Percentiles rank a stretch among this genome's conserved stretches.
These are phyloP conservation scores for Melastoma malabathricum DNA, from an alignment of 345 rosid species.

Conservation along the genomic window DNA sequence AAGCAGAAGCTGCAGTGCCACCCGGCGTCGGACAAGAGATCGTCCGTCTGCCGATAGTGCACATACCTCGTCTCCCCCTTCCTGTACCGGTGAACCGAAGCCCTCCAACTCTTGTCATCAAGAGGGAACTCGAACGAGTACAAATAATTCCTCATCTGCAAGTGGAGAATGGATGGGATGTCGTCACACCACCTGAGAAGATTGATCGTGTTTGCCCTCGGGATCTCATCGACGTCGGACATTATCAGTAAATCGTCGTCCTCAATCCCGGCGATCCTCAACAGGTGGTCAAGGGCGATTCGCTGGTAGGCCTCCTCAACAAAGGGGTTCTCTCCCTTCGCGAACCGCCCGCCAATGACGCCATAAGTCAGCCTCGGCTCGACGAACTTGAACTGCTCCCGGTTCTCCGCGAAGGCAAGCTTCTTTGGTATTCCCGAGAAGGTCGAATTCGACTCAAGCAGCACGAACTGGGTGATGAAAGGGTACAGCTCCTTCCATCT, in stretches of 20 bases:
- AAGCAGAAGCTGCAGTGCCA: conserved; percentile 99
- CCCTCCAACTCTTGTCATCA: conserved; percentile 87
- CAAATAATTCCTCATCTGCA: conserved; percentile 67
- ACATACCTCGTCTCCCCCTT: conserved; percentile 61
- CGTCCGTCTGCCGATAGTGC: conserved; percentile 67
- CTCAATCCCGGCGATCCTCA: conserved; percentile 72
- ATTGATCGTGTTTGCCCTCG: conserved; percentile 82
- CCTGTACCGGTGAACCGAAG: conserved; percentile 61
- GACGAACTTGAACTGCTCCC: conserved; percentile 45
- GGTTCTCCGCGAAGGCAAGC: conserved; percentile 38
- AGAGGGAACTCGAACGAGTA: conserved; percentile 67
- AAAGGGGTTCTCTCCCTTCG: conserved; percentile 77
- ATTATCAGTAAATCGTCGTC: conserved; percentile 88
- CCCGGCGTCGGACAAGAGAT: conserved; percentile 63
- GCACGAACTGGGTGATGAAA: conserved; percentile 62
- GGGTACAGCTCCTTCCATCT: conserved; percentile 90
- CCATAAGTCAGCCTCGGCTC: conserved; percentile 78
- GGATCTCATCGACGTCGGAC: conserved; percentile 97
- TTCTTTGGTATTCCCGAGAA: conserved; percentile 66
- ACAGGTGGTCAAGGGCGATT: conserved; percentile 67
- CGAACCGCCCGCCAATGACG: conserved; percentile 66
- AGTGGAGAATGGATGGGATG: conserved; percentile 70
- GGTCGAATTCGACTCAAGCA: conserved; percentile 89
- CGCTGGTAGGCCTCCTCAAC: conserved; percentile 92
- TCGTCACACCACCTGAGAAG: conserved; percentile 88